Evolutionary conservation across 768 basidiomycete species (phyloP), one percentile per base, ranked within the genome.

Genomic region (Candolleomyces efflorescens): DNA sequence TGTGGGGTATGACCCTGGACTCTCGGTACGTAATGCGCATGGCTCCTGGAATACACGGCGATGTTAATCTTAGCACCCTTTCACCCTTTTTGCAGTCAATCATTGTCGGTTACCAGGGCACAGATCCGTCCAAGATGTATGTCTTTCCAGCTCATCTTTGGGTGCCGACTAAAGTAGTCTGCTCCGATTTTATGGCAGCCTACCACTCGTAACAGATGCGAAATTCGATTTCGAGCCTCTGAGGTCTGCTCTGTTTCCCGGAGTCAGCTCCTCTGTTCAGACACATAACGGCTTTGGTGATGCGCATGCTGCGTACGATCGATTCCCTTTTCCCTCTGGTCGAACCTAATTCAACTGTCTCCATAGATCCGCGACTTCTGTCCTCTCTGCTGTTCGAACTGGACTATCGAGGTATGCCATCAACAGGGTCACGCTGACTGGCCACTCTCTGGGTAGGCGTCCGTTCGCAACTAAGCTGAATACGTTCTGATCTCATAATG

Each of bases 201-300:
- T 78, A n/a, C 75, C 84, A 1, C 69, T 77, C 52, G 67, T 85
- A 50, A 85, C 81, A 13, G 82, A 86, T 63, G 54, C 62, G 54
- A 68, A 83, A 57, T 67, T 85, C 51, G 0, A 68, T 32, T 69
- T 74, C 63, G 65, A 69, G 27, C 61, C 56, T 15, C 71, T 85
- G 24, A 68, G 82, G 62, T 26, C 75, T 1, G 66, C 67, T 0
- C 75, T 86, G 6, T 87, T 86, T 71, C 85, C 85, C 1, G 84
- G 83, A 0, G 66, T 84, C 13, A 63, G 75, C 27, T 67, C 66
- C 17, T 68, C 56, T 37, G 76, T 83, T 18, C 61, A 66, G 56
- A 82, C 79, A 17, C 85, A 83, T 62, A 71, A 74, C 38, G 85
- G 86, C 3, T 87, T 86, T 66, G 72, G 77, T 1, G 65, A 76